phyloP scores from a whole-genome alignment of 2,329 filamentous ascomycete genomes.

The Exophiala alcalophila region DNA sequence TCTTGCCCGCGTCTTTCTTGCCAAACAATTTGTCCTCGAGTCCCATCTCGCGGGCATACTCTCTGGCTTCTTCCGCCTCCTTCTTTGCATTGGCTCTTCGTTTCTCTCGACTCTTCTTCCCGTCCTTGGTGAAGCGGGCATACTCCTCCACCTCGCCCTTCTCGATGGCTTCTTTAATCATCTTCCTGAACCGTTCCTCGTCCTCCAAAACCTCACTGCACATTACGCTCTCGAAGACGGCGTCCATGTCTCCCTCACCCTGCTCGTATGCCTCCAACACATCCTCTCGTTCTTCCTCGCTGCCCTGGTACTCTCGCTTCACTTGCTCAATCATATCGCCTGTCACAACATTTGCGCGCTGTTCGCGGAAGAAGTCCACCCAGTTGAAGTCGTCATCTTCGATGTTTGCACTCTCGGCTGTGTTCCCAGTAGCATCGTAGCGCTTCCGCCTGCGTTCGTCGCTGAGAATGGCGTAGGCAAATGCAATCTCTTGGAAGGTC shows the following conservation, averaged over 20 bases:
- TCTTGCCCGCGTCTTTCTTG: slow-evolving; percentile 48
- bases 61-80: slow-evolving; percentile 70
- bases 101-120: slow-evolving; percentile 59
- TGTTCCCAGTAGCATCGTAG: slow-evolving; percentile 88
- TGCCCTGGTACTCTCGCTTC: slow-evolving; percentile 74
- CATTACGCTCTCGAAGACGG: slow-evolving; percentile 79
- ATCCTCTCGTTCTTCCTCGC: slow-evolving; percentile 78
- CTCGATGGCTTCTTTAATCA: slow-evolving; percentile 78
- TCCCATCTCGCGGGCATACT: slow-evolving; percentile 71
- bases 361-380: slow-evolving; percentile 81
- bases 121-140: slow-evolving; percentile 69
- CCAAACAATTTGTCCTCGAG: slow-evolving; percentile 68
- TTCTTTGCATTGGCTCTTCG: slow-evolving; percentile 61
- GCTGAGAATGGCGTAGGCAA: slow-evolving; percentile 90
- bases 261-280: slow-evolving; percentile 73
- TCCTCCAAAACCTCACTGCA: slow-evolving; percentile 79
- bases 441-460: slow-evolving; percentile 75
- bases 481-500: slow-evolving; percentile 85
- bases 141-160: slow-evolving; percentile 65
- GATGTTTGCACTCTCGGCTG: slow-evolving; percentile 70
- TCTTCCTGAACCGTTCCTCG: slow-evolving; percentile 75
- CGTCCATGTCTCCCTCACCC: slow-evolving; percentile 70
- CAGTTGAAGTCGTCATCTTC: slow-evolving; percentile 83
- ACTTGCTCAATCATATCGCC: slow-evolving; percentile 72
- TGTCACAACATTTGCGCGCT: slow-evolving; percentile 75